Evolutionary conservation across 345 rosid species (phyloP), one percentile per base, ranked within the genome.

Genomic region (Boechera retrofracta): DNA sequence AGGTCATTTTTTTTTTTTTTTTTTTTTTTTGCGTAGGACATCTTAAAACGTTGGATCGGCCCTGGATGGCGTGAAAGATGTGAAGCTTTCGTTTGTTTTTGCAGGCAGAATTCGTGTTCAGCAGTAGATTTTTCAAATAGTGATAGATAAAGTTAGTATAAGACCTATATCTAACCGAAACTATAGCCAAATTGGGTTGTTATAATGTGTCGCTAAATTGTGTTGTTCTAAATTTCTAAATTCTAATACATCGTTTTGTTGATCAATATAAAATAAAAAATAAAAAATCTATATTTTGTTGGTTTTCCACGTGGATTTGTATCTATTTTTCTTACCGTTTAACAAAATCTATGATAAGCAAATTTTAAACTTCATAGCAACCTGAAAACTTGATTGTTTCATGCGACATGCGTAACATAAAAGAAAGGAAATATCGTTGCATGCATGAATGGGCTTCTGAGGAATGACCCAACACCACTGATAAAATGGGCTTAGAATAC

Each of bases 391-490:
- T 47, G 21, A 6, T 47, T n/a, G 24, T 6, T 47, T 15, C 16
- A 33, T 38, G 7, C 8, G 29, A 9, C 42, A 45, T 15, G 16
- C 49, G 49, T 45, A 13, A 45, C 49, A 5, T 1, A 45, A 15
- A 45, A 5, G 6, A 5, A 45, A 13, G 49, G 6, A 45, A 15
- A 5, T 45, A 15, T 45, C 18, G 28, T 36, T 57, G 67, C 42
- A 47, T 16, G 18, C 59, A 51, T 26, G 52, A 67, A 28, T 67
- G 69, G 79, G 79, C 69, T 39, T 67, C 29, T 1, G 13, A 36
- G 26, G 31, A 56, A 59, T 26, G 16, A 58, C 38, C 61, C 67
- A 48, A 7, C 35, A 56, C 45, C 44, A 48, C 16, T 31, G 31
- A 16, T 52, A n/a, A 7, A 47, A 5, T 59, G 68, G 79, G 73